Percentiles rank a stretch among this genome's conserved stretches.
Evolutionary conservation across 768 basidiomycete genomes (phyloP).

Genomic region (Amanita fuliginea): DNA sequence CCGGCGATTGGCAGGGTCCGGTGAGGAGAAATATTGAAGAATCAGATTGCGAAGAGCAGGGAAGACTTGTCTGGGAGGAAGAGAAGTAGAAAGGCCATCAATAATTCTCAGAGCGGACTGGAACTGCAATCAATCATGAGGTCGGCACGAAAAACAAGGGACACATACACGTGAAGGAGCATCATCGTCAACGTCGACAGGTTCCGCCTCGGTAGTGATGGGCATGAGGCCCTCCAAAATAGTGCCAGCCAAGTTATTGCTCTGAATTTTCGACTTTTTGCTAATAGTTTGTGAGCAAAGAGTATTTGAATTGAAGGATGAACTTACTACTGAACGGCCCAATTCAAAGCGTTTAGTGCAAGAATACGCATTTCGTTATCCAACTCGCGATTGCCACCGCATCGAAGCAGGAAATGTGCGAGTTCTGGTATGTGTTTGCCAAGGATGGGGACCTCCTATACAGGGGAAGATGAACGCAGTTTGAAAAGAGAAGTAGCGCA

Average conservation of each 20-base stretch:
- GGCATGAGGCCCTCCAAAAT: slow-evolving; percentile 92
- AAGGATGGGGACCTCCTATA: slow-evolving; percentile 87
- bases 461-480: slow-evolving; percentile 5
- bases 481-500: background rate
- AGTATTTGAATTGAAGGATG: background rate
- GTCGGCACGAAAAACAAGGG: background rate
- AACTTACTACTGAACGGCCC: slow-evolving; percentile 87
- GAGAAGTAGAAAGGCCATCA: slow-evolving; percentile 81
- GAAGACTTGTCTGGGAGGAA: slow-evolving; percentile 95
- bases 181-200: slow-evolving; percentile 88
- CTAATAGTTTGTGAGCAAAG: slow-evolving; percentile 25
- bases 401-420: slow-evolving; percentile 77
- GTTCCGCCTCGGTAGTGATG: slow-evolving; percentile 87
- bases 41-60: slow-evolving; percentile 79
- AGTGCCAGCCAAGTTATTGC: slow-evolving; percentile 66
- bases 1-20: slow-evolving; percentile 71
- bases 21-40: slow-evolving; percentile 72
- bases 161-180: slow-evolving; percentile 76
- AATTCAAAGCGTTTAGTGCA: slow-evolving; percentile 86
- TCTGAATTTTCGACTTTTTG: slow-evolving; percentile 94
- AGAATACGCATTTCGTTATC: slow-evolving; percentile 80
- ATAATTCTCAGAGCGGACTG: slow-evolving; percentile 92
- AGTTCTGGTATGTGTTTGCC: slow-evolving; percentile 82
- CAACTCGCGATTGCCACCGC: slow-evolving; percentile 67
- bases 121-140: background rate